Evolutionary conservation across 345 rosid genomes (phyloP), one percentile per base, ranked within the genome.

Genomic region (Eucalyptus melliodora): DNA sequence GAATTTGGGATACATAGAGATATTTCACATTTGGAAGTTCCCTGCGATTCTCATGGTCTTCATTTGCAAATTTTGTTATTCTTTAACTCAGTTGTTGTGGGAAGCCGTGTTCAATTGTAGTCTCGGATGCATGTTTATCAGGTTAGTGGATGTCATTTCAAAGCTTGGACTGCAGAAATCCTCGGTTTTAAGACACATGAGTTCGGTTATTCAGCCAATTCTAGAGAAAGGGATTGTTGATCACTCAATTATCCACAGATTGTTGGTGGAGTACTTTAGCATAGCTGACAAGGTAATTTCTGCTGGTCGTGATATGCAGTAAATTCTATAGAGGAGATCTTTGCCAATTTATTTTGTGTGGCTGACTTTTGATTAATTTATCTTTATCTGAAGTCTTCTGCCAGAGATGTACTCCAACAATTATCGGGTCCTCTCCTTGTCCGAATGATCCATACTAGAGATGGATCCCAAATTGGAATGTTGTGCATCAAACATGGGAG

Each of bases 391-490:
- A 89, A 98, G 99, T 82, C 95, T 69, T 94, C 99, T 91, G 99
- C 99, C 87, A 93, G 95, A 93, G 96, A 94, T 90, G 89, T 95
- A 89, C 91, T 98, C 90, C 96, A 97, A 91, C 99, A 96, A 86
- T 87, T 98, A 88, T 93, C 96, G 4, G 95, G 99, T 56, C 92
- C 96, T 7, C 99, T 95, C 87, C 97, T 98, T 92, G 92, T 95
- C 87, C 97, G 99, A 91, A 96, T 98, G 97, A 94, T 96, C 91
- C 99, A 98, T 92, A 96, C 99, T 30, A 96, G 95, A 90, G 99
- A 98, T 90, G 99, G 99, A 89, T 94, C 97, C 86, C 94, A 94
- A 94, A 91, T 97, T 92, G 99, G 97, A 67, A 93, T 95, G 89
- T 94, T 97, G 60, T 95, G 97, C 89, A 90, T 98, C 89, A 98